Conservation (phyloP, 2,329 filamentous ascomycete genomes). For the Aspergillus novofumigatus region DNA sequence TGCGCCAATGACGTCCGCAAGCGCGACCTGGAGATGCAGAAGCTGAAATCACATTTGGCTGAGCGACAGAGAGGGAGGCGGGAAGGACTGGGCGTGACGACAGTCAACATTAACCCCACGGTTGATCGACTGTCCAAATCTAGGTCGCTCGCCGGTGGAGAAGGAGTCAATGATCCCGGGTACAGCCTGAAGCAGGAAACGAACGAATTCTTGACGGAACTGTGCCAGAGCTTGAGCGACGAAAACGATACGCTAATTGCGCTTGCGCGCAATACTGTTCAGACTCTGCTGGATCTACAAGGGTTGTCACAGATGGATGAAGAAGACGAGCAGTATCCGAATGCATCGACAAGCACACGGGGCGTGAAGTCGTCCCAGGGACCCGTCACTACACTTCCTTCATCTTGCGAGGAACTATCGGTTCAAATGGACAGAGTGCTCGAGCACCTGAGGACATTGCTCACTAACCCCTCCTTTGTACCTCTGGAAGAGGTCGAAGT, state of each 20-base stretch:
- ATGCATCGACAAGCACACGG: conserved; percentile 20
- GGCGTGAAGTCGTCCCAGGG: conserved; percentile 20
- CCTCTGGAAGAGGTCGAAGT: conserved; percentile 89
- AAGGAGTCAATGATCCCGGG: conserved; percentile 50
- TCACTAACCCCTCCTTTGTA: conserved; percentile 95
- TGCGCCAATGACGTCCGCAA: conserved; percentile 90
- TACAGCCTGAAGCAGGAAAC: conserved; percentile 81
- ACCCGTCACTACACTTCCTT: conserved; percentile 46
- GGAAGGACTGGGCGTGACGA: conserved; percentile 51
- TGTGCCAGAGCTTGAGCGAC: conserved; percentile 78
- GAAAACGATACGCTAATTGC: conserved; percentile 82
- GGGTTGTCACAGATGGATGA: conserved; percentile 40
- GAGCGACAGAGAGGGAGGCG: conserved; percentile 60
- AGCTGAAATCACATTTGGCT: conserved; percentile 78
- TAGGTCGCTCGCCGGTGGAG: conserved; percentile 27
- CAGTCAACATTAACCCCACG: conserved; percentile 43
- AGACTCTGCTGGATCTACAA: conserved; percentile 61
- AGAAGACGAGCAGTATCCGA: conserved; percentile 26
- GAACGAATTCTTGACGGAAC: conserved; percentile 80
- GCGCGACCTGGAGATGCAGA: conserved; percentile 82
- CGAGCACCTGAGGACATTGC: conserved; percentile 72
- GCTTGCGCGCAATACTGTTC: conserved; percentile 67
- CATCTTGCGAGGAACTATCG: conserved; percentile 65
- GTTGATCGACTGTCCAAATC: conserved; percentile 31
- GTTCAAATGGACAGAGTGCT: conserved; percentile 72